Evolutionary conservation across 2,329 filamentous ascomycete species (phyloP).

Genomic region (Penicillium sp.): DNA sequence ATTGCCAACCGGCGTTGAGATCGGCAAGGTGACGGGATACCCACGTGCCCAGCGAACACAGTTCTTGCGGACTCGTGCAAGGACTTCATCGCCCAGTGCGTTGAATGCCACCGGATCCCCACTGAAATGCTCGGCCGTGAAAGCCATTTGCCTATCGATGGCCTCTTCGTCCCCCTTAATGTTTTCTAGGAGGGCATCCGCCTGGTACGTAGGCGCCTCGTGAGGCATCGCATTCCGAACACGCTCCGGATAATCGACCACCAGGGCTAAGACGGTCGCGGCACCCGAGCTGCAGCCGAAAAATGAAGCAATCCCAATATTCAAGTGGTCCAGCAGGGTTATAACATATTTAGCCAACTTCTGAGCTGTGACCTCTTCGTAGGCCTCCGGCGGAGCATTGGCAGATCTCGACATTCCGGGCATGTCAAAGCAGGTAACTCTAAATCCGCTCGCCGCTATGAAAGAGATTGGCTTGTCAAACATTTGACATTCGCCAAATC

Average conservation of each 20-base stretch:
- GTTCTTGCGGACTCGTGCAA: neutral
- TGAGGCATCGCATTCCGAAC: neutral
- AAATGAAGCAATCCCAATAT: neutral
- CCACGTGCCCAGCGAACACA: neutral
- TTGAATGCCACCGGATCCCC: neutral
- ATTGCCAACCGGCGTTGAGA: neutral
- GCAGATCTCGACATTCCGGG: slow-evolving; percentile 1
- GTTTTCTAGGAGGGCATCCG: neutral
- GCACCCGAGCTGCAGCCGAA: neutral
- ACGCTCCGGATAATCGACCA: neutral
- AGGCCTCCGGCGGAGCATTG: neutral
- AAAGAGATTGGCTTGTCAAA: neutral
- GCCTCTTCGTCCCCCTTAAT: neutral
- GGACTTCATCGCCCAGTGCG: neutral
- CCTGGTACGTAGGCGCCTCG: neutral
- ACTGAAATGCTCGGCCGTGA: neutral
- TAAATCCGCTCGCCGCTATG: neutral
- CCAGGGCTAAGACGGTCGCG: neutral
- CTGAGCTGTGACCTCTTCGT: neutral
- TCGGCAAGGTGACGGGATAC: neutral
- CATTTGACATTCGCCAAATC: neutral
- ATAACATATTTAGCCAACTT: neutral
- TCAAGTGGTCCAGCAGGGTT: neutral
- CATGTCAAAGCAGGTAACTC: neutral
- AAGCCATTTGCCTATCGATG: neutral